phyloP scores from a whole-genome alignment of 2,329 filamentous ascomycete genomes.

The Fusarium chaquense region DNA sequence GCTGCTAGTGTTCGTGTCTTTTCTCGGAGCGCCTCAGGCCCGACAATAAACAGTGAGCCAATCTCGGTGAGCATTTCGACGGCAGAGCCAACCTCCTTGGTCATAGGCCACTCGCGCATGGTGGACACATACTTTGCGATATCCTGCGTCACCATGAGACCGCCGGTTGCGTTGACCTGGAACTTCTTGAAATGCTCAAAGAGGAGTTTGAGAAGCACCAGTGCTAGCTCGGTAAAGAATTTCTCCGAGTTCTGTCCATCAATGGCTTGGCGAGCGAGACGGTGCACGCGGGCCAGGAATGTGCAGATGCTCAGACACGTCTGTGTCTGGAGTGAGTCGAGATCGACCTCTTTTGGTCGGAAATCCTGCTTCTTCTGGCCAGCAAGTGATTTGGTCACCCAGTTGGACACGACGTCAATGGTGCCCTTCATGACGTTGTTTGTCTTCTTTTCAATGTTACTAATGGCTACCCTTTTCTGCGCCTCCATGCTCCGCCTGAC shows the following conservation, averaged over 20 bases:
- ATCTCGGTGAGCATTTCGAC: slow-evolving; percentile 93
- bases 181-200: slow-evolving; percentile 97
- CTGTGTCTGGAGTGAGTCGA: slow-evolving; percentile 84
- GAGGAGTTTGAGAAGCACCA: slow-evolving; percentile 80
- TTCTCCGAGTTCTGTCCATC: slow-evolving; percentile 86
- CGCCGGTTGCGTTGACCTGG: slow-evolving; percentile 90
- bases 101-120: slow-evolving; percentile 83
- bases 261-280: slow-evolving; percentile 74
- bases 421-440: slow-evolving; percentile 69
- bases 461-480: slow-evolving; percentile 77
- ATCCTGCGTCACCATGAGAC: slow-evolving; percentile 95
- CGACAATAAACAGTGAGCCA: slow-evolving; percentile 94
- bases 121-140: slow-evolving; percentile 93
- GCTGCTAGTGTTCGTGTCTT: slow-evolving; percentile 70
- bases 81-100: slow-evolving; percentile 73
- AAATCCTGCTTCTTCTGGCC: slow-evolving; percentile 91
- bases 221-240: slow-evolving; percentile 85
- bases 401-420: slow-evolving; percentile 77
- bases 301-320: slow-evolving; percentile 85
- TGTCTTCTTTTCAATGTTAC: slow-evolving; percentile 87
- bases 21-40: slow-evolving; percentile 80
- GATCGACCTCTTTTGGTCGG: slow-evolving; percentile 83
- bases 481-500: slow-evolving; percentile 92
- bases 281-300: slow-evolving; percentile 79
- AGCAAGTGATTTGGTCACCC: slow-evolving; percentile 77